Percentiles rank a stretch among this genome's conserved stretches.
Evolutionary conservation across 306 rosid genomes (phyloP).

Genomic region (Lagenaria siceraria): DNA sequence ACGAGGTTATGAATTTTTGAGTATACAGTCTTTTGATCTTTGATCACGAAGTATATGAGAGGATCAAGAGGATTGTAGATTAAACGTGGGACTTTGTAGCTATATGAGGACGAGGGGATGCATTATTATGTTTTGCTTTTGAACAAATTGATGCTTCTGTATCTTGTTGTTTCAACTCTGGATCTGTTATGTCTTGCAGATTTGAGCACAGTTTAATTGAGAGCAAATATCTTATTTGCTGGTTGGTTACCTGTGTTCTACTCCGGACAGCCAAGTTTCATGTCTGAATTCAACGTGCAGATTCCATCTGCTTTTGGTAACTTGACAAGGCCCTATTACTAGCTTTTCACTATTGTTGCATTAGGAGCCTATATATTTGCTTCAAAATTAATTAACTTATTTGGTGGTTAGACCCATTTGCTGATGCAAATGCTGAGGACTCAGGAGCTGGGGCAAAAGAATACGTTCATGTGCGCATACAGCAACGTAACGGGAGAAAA

Average conservation of each 20-base stretch:
- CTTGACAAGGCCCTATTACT: background rate
- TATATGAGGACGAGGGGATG: background rate
- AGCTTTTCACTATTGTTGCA: background rate
- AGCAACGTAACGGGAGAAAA: conserved; percentile 38
- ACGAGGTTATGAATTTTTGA: background rate
- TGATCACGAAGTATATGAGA: background rate
- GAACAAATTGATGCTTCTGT: background rate
- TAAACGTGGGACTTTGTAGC: background rate
- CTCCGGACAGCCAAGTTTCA: conserved; percentile 31
- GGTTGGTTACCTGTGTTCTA: conserved; percentile 22
- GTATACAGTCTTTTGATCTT: background rate
- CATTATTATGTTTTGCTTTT: background rate
- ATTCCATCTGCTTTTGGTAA: conserved; percentile 36
- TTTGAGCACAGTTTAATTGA: conserved; percentile 2
- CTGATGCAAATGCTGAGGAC: conserved; percentile 46
- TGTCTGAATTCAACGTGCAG: conserved; percentile 35
- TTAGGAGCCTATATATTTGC: background rate
- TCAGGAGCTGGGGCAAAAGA: conserved; percentile 38
- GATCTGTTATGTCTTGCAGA: background rate
- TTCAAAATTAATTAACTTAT: background rate
- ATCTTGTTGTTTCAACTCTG: background rate
- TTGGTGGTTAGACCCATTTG: conserved; percentile 30
- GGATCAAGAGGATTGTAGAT: background rate
- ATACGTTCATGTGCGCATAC: conserved; percentile 35
- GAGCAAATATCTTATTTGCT: background rate